Conservation (phyloP, 2,329 filamentous ascomycete species). For the Emydomyces testavorans region DNA sequence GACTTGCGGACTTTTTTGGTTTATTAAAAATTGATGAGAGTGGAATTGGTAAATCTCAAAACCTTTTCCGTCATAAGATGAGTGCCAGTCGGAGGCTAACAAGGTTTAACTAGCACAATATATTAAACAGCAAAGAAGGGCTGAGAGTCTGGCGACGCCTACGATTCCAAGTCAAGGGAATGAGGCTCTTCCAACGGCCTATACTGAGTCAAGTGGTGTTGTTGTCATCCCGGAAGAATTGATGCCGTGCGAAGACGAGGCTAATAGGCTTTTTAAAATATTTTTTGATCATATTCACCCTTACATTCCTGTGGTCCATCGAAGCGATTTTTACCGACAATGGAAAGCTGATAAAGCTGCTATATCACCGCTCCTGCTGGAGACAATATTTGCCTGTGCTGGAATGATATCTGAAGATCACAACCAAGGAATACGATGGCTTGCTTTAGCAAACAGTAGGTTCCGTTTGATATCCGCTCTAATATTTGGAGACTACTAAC, state of each 20-base stretch:
- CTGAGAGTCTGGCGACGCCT: conserved; percentile 42
- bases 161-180: conserved; percentile 55
- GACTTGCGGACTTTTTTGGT: conserved; percentile 69
- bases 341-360: conserved; percentile 74
- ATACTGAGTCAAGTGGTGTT: conserved; percentile 58
- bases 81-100: not conserved
- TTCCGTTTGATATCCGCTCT: not conserved
- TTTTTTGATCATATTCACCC: conserved; percentile 87
- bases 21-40: conserved; percentile 77
- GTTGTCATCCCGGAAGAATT: conserved; percentile 83
- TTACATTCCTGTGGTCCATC: conserved; percentile 82
- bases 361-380: conserved; percentile 78
- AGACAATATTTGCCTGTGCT: conserved; percentile 83
- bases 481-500: conserved; percentile 21
- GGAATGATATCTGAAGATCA: conserved; percentile 46
- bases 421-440: conserved; percentile 73
- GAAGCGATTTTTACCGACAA: conserved; percentile 70
- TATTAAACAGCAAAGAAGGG: conserved; percentile 53
- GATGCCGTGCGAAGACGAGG: conserved; percentile 79
- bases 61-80: not conserved
- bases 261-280: conserved; percentile 73
- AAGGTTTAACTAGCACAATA: conserved; percentile 56
- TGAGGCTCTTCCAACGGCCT: conserved; percentile 55
- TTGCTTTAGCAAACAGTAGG: conserved; percentile 54
- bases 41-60: conserved; percentile 58